Evolutionary conservation across 148 eudicot genomes (phyloP).

Genomic region (Fagopyrum esculentum): DNA sequence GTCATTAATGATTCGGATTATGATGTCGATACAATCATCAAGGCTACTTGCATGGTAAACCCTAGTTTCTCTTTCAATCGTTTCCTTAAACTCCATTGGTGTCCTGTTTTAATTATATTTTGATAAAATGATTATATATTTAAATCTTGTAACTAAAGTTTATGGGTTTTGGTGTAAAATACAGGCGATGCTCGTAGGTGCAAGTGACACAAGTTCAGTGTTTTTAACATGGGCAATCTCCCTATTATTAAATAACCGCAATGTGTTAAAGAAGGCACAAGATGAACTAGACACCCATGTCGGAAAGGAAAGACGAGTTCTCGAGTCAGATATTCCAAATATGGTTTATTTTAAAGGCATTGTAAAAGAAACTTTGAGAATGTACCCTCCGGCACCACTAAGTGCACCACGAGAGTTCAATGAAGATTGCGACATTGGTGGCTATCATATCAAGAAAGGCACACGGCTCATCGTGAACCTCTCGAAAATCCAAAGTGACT

Average conservation of each 20-base stretch:
- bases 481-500: slow-evolving; percentile 33
- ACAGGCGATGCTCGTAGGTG: slow-evolving; percentile 28
- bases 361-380: slow-evolving; percentile 26
- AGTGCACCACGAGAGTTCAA: slow-evolving; percentile 16
- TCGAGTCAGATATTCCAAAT: slow-evolving; percentile 22
- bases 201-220: slow-evolving; percentile 19
- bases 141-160: too few species aligned
- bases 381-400: slow-evolving; percentile 25
- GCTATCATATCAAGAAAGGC: slow-evolving; percentile 29
- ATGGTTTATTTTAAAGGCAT: slow-evolving; percentile 31
- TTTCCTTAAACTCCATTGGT: too few species aligned
- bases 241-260: slow-evolving; percentile 22
- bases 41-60: slow-evolving; percentile 20
- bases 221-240: slow-evolving; percentile 33
- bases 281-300: slow-evolving; percentile 26
- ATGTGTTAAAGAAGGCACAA: slow-evolving; percentile 23
- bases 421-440: slow-evolving; percentile 19
- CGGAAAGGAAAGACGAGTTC: slow-evolving; percentile 23
- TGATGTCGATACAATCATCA: slow-evolving; percentile 14
- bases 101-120: too few species aligned
- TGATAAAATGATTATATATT: too few species aligned
- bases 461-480: slow-evolving; percentile 24
- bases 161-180: neutral
- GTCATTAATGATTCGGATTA: neutral
- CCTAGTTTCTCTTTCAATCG: too few species aligned